Percentiles rank a stretch among this genome's conserved stretches.
phyloP scores from a whole-genome alignment of 257 asterid genomes.

The Solanum peruvianum region DNA sequence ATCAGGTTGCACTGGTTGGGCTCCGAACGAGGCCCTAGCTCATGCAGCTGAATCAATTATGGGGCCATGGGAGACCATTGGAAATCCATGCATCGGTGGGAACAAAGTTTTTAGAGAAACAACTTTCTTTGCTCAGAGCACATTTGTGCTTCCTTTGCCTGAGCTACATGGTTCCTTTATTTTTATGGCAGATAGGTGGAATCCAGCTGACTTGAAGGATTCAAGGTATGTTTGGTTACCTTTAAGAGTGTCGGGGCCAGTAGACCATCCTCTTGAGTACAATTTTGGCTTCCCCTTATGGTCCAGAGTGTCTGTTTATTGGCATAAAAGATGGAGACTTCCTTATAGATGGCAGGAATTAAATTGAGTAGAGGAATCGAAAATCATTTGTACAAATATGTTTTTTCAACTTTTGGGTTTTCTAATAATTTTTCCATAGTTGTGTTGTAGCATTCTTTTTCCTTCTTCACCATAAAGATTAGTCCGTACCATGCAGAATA shows the following conservation, averaged over 20 bases:
- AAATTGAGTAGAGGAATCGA: not conserved
- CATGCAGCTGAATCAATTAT: conserved; percentile 87
- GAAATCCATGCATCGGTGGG: conserved; percentile 97
- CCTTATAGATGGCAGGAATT: conserved; percentile 38
- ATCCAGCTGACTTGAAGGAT: conserved; percentile 80
- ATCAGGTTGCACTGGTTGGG: conserved; percentile 97
- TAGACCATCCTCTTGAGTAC: conserved; percentile 72
- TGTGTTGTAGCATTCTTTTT: not conserved
- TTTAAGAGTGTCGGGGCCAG: conserved; percentile 60
- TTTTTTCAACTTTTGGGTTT: not conserved
- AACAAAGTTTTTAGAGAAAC: conserved; percentile 42
- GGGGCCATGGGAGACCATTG: conserved; percentile 96
- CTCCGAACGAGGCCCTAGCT: conserved; percentile 82
- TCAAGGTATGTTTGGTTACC: conserved; percentile 96
- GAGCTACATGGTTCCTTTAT: conserved; percentile 50
- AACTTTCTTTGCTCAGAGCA: conserved; percentile 83
- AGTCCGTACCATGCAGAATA: not conserved
- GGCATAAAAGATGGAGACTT: conserved; percentile 96
- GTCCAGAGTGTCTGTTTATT: conserved; percentile 81
- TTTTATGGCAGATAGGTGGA: conserved; percentile 97
- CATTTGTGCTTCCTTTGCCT: conserved; percentile 67
- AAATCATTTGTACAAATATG: not conserved
- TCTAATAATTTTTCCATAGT: not conserved
- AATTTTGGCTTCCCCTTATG: conserved; percentile 84
- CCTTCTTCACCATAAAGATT: not conserved